Percentiles rank a stretch among this genome's conserved stretches.
Conservation (phyloP, 2,329 filamentous ascomycete genomes). For the Hypoxylon rubiginosum region DNA sequence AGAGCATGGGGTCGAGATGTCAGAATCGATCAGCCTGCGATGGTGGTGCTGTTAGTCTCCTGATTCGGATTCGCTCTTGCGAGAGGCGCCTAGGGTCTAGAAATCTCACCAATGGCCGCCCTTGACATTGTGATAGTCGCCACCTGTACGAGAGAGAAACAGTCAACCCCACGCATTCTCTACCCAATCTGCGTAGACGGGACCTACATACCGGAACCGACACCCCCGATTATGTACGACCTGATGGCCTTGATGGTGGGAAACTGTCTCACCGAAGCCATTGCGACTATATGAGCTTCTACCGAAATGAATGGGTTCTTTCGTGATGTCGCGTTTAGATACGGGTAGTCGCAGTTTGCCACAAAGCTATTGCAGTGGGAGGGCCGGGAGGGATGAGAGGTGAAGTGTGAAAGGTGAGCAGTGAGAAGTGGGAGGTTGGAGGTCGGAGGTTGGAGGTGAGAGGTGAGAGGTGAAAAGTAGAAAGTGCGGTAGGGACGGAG, state of each 20-base stretch:
- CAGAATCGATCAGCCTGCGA: slow-evolving; percentile 88
- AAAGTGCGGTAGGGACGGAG: background rate
- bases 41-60: slow-evolving; percentile 10
- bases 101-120: slow-evolving; percentile 72
- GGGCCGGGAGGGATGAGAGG: background rate
- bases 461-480: background rate
- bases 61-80: slow-evolving; percentile 4
- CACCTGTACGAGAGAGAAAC: slow-evolving; percentile 64
- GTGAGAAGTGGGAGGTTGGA: background rate
- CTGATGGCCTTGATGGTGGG: slow-evolving; percentile 82
- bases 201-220: slow-evolving; percentile 62
- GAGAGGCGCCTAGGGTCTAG: background rate
- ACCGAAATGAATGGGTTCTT: slow-evolving; percentile 2
- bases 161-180: slow-evolving; percentile 25
- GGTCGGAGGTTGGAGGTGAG: background rate
- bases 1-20: slow-evolving; percentile 94
- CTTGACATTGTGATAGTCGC: slow-evolving; percentile 94
- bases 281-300: slow-evolving; percentile 43
- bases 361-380: background rate
- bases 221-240: slow-evolving; percentile 78
- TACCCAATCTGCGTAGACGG: background rate
- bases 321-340: slow-evolving; percentile 3
- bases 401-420: background rate
- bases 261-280: slow-evolving; percentile 69
- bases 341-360: background rate